Base-by-base conservation (phyloP, 1,139 yeast species). In the Saccharomyces hybrid region DNA sequence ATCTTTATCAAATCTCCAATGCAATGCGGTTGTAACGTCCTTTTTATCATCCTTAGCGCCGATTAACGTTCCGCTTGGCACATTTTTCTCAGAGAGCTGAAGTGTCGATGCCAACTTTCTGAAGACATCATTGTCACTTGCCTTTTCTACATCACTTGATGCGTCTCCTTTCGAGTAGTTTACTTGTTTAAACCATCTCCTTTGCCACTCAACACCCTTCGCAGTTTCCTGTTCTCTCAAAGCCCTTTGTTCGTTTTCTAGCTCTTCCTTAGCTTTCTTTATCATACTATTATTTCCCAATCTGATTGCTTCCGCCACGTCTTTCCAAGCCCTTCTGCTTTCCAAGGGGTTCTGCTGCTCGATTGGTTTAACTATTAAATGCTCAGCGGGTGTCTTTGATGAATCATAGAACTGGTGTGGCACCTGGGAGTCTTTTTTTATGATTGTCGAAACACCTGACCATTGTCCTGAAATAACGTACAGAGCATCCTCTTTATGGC, bases 401-500 rank as follows among this genome's bases (percentile, higher is more conserved):
- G 96, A 89, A 70, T 89, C 93, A 68, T 87, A 84, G 69, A 93
- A 91, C 76, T 60, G 77, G 79, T 42, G 74, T 72, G 44, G 50
- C 52, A 48, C 54, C 55, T 47, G 24, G 12, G 42, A 27, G 21
- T 60, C 55, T 31, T 69, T 69, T 54, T 64, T 65, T 50, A 65
- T 70, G 62, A 82, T 76, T 54, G 68, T 70, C 26, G 95, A 85
- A 62, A 77, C 75, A 42, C 86, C 95, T 16, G 95, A 84, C 99
- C 99, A 93, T 74, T 90, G 97, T 49, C 99, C 99, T 51, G 78
- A 69, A 57, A 93, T 83, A 14, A 96, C 85, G 68, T 81, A 87
- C 59, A 90, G 71, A 1, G 95, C 87, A 57, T 82, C 80, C 52
- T 79, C 82, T 67, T 86, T 71, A 28, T 62, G 63, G 26, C 71